A percentile compares a stretch with the other conserved stretches of the same genome.
phyloP scores from a whole-genome alignment of 2,329 filamentous ascomycete genomes.

The Aspergillus sp. region DNA sequence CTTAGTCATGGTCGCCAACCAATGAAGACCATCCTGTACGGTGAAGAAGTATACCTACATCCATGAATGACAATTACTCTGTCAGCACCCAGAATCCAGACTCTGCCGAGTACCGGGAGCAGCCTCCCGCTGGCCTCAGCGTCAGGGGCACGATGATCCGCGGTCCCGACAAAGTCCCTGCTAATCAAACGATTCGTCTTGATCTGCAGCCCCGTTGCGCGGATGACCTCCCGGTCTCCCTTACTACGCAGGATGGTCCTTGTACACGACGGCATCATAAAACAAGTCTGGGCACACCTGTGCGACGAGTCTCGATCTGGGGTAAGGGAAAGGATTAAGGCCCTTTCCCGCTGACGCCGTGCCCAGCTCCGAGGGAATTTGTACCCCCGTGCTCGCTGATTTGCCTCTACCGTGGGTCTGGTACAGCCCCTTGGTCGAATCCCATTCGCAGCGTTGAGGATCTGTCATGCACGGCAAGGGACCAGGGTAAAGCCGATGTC shows the following conservation, averaged over 20 bases:
- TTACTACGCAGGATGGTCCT: slow-evolving; percentile 9
- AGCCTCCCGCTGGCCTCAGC: neutral
- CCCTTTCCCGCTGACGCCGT: slow-evolving; percentile 7
- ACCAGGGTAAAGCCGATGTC: neutral
- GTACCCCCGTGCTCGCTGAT: slow-evolving; percentile 1
- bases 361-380: slow-evolving; percentile 6
- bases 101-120: neutral
- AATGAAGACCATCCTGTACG: neutral
- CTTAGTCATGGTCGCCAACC: neutral
- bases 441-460: neutral
- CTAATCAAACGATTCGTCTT: slow-evolving; percentile 6
- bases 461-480: neutral
- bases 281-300: slow-evolving; percentile 17
- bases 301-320: slow-evolving; percentile 18
- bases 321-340: slow-evolving; percentile 8
- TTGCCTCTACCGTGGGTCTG: neutral
- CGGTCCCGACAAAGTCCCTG: neutral
- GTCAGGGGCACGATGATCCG: neutral
- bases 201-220: slow-evolving; percentile 11
- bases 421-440: slow-evolving; percentile 4
- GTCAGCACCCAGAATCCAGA: neutral
- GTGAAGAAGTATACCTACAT: too few species aligned
- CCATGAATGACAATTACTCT: too few species aligned
- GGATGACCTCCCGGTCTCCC: slow-evolving; percentile 4
- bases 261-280: slow-evolving; percentile 18